Conservation (phyloP, 1,284 basidiomycete genomes). For the Gomphus bonarii region DNA sequence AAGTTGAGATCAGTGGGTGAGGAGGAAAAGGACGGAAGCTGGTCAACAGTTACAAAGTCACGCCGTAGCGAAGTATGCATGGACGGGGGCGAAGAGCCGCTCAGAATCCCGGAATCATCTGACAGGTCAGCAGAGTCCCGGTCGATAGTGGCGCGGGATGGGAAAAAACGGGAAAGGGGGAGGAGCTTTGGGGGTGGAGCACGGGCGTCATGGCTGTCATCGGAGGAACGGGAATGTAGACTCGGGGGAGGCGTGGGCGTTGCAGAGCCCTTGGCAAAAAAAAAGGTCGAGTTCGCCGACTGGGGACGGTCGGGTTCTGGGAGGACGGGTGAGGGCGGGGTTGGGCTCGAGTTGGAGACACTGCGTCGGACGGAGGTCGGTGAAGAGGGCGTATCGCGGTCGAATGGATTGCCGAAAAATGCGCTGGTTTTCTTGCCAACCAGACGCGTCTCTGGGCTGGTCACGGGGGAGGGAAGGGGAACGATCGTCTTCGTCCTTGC, state of each 20-base stretch:
- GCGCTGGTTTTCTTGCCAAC: conserved; percentile 9
- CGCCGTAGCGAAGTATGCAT: neutral
- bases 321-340: neutral
- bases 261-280: conserved; percentile 1
- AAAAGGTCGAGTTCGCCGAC: neutral
- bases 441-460: neutral
- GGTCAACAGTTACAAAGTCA: neutral
- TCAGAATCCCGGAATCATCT: neutral
- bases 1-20: neutral
- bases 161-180: neutral
- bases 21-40: neutral
- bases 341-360: neutral
- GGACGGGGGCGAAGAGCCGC: neutral
- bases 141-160: neutral
- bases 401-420: conserved; percentile 8
- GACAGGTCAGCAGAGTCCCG: neutral
- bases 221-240: neutral
- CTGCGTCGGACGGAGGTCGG: neutral
- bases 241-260: conserved; percentile 10
- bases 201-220: no score
- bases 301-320: conserved; percentile 1
- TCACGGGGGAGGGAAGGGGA: neutral
- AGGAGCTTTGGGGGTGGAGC: neutral
- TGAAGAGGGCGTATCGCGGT: neutral
- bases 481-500: neutral